Percentiles rank a stretch among this genome's conserved stretches.
phyloP scores from a whole-genome alignment of 257 asterid species.

The Leonotis leonurus region DNA sequence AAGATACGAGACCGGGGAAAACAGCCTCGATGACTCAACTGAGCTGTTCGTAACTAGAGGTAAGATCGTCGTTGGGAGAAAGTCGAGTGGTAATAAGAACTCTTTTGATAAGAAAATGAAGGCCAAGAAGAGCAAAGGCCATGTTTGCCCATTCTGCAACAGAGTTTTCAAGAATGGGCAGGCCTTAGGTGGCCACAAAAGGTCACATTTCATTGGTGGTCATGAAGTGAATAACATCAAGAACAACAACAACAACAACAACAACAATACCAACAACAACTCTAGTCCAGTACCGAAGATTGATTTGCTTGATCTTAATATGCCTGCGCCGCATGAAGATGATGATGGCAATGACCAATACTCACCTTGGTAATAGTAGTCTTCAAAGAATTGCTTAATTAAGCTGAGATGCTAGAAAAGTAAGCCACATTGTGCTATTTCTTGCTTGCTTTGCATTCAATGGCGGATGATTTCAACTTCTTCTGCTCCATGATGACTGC shows the following conservation, averaged over 20 bases:
- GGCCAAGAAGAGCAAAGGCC: conserved; percentile 57
- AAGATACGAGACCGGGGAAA: conserved; percentile 57
- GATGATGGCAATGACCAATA: conserved; percentile 35
- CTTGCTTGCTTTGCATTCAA: conserved; percentile 20
- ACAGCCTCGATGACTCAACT: conserved; percentile 39
- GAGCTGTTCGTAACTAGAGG: conserved; percentile 20
- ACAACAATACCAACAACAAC: conserved; percentile 11
- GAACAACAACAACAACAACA: no score
- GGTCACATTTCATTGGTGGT: conserved; percentile 76
- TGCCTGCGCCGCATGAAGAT: conserved; percentile 73
- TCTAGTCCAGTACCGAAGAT: conserved; percentile 32
- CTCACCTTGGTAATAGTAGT: conserved; percentile 29
- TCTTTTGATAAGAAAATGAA: conserved; percentile 35
- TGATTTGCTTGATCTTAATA: conserved; percentile 72
- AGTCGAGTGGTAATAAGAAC: conserved; percentile 24
- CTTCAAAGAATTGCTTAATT: no score
- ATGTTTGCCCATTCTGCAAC: conserved; percentile 73
- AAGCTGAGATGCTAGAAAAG: no score
- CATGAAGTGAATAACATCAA: no score
- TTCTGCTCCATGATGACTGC: conserved; percentile 1
- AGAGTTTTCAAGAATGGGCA: conserved; percentile 90
- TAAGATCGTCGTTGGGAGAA: no score
- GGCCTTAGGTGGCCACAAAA: conserved; percentile 94
- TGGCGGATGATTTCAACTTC: conserved; percentile 5
- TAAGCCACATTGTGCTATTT: conserved; percentile 1